Evolutionary conservation across 257 asterid genomes (phyloP).

Genomic region (Coffea canephora): DNA sequence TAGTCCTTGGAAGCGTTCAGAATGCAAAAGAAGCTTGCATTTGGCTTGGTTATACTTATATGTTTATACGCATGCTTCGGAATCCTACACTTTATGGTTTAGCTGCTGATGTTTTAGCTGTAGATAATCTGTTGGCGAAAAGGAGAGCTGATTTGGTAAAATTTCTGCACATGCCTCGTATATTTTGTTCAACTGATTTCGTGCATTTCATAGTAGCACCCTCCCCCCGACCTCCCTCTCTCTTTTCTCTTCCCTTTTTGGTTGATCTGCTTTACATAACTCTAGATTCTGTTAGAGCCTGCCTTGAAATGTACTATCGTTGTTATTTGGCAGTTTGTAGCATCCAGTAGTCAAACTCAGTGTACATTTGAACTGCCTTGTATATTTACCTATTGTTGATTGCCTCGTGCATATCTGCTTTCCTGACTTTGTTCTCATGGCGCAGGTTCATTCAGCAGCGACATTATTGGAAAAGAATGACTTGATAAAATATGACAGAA

Average conservation of each 20-base stretch:
- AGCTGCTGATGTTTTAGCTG: conserved; percentile 28
- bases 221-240: not conserved
- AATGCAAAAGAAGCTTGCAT: conserved; percentile 45
- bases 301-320: too few species aligned
- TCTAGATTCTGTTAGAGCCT: too few species aligned
- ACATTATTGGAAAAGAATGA: conserved; percentile 41
- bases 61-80: conserved; percentile 39
- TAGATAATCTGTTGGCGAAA: conserved; percentile 27
- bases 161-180: not conserved
- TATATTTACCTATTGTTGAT: too few species aligned
- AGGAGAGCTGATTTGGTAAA: conserved; percentile 31
- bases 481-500: conserved; percentile 38
- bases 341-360: too few species aligned
- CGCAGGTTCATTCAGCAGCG: conserved; percentile 47
- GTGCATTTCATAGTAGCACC: not conserved
- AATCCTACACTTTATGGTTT: conserved; percentile 44
- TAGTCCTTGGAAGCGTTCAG: conserved; percentile 45
- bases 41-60: conserved; percentile 46
- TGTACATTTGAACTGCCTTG: too few species aligned
- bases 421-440: conserved; percentile 8
- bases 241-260: too few species aligned
- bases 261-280: too few species aligned
- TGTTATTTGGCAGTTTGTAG: too few species aligned
- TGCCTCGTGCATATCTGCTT: not conserved
- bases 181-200: conserved; percentile 22